Conservation (phyloP, 2,329 filamentous ascomycete genomes). For the Myotisia sp. region DNA sequence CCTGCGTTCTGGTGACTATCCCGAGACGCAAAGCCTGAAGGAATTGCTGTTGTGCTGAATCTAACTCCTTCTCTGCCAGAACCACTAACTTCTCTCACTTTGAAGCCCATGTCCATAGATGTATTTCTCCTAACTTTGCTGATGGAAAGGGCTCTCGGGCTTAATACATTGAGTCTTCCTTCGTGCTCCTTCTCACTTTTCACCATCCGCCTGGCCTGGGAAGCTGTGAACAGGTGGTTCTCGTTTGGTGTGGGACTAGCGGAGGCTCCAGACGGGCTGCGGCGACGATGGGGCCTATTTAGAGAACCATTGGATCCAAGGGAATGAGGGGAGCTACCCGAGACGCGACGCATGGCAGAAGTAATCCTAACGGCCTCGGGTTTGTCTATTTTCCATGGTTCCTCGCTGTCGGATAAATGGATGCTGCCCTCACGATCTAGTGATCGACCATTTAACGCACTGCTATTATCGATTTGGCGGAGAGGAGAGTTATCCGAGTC, state of each 20-base stretch:
- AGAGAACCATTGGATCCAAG: constrained; percentile 25
- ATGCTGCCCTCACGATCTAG: constrained; percentile 24
- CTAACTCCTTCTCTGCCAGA: constrained; percentile 25
- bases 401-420: constrained; percentile 21
- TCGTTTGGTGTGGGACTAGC: constrained; percentile 41
- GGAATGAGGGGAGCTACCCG: constrained; percentile 26
- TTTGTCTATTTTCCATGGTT: constrained; percentile 32
- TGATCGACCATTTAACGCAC: constrained; percentile 35
- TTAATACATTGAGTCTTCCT: constrained; percentile 44
- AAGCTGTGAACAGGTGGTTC: constrained; percentile 48
- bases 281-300: constrained; percentile 38
- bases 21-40: constrained; percentile 21
- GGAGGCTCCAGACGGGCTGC: constrained; percentile 37
- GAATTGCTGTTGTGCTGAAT: constrained; percentile 25
- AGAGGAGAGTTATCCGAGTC: constrained; percentile 44
- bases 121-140: constrained; percentile 39
- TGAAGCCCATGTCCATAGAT: constrained; percentile 29
- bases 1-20: constrained; percentile 18
- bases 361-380: constrained; percentile 41
- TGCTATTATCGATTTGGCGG: constrained; percentile 38
- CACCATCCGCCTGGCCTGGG: constrained; percentile 53
- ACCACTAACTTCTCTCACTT: constrained; percentile 26
- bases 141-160: constrained; percentile 46
- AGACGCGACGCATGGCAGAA: constrained; percentile 42
- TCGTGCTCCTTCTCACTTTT: constrained; percentile 45